Evolutionary conservation across 257 asterid species (phyloP).

Genomic region (Eustoma russellianum): DNA sequence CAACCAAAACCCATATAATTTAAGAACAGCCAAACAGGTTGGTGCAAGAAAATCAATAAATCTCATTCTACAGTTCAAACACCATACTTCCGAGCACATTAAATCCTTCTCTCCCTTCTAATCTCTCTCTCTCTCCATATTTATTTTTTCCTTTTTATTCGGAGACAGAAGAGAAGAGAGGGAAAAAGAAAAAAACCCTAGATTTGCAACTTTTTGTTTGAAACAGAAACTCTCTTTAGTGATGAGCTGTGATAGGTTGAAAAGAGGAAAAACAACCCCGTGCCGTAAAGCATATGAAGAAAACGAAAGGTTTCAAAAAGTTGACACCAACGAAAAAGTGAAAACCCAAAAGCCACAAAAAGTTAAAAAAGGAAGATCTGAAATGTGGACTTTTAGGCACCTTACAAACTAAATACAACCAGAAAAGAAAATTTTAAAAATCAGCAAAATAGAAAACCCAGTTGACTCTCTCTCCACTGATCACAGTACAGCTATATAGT

Average conservation of each 20-base stretch:
- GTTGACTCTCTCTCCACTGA: no score
- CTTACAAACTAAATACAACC: no score
- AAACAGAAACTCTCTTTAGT: conserved; percentile 26
- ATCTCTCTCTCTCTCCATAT: not conserved
- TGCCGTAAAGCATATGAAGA: conserved; percentile 16
- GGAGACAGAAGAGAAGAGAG: conserved; percentile 8
- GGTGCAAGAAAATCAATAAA: conserved; percentile 58
- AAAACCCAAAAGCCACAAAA: conserved; percentile 3
- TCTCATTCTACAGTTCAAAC: conserved; percentile 31
- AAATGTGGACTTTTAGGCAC: no score
- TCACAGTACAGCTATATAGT: no score
- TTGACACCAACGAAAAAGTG: conserved; percentile 3
- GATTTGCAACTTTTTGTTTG: conserved; percentile 19
- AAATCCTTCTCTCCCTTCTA: not conserved
- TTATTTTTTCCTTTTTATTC: not conserved
- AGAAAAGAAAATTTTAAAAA: no score
- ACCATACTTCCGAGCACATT: conserved; percentile 2
- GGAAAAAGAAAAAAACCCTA: conserved; percentile 24
- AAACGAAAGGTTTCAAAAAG: conserved; percentile 23
- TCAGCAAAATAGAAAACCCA: no score
- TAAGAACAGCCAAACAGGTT: conserved; percentile 44
- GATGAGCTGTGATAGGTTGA: conserved; percentile 7
- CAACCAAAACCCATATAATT: conserved; percentile 58
- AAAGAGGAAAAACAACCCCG: conserved; percentile 16
- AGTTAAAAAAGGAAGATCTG: not conserved